A percentile compares a stretch with the other conserved stretches of the same genome.
Conservation (phyloP, 2,329 filamentous ascomycete species). For the Monilinia laxa region DNA sequence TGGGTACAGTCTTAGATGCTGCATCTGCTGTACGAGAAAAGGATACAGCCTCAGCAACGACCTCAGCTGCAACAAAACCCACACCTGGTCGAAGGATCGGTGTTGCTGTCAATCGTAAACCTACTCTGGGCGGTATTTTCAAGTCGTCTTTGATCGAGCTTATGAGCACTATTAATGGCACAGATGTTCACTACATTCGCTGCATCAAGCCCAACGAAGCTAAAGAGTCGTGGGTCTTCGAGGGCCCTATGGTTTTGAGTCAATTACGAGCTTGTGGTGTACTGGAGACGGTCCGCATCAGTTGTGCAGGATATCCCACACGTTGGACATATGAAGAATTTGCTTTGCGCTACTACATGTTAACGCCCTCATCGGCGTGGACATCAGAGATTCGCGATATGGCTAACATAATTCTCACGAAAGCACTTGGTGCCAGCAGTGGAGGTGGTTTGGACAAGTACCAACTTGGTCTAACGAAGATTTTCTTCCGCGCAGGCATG, state of each 20-base stretch:
- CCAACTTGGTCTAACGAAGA: constrained; percentile 95
- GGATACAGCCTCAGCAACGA: constrained; percentile 61
- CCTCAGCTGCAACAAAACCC: constrained; percentile 73
- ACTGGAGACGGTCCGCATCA: constrained; percentile 95
- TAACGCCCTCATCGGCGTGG: constrained; percentile 86
- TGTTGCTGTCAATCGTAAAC: constrained; percentile 91
- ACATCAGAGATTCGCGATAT: constrained; percentile 91
- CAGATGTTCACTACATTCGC: constrained; percentile 97
- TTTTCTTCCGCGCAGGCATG: constrained; percentile 99
- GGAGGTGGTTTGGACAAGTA: constrained; percentile 85
- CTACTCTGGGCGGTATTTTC: constrained; percentile 96
- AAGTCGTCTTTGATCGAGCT: constrained; percentile 97
- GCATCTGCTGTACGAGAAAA: constrained; percentile 88
- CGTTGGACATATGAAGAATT: constrained; percentile 99
- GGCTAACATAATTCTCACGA: constrained; percentile 87
- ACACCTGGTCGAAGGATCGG: constrained; percentile 82
- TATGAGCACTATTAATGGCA: constrained; percentile 96
- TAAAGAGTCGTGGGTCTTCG: constrained; percentile 96
- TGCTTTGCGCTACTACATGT: constrained; percentile 95
- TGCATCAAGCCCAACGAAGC: constrained; percentile 99
- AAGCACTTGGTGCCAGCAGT: constrained; percentile 77
- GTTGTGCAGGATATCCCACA: constrained; percentile 94
- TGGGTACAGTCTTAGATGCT: constrained; percentile 79
- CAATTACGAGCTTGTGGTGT: constrained; percentile 98
- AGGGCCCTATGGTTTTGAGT: constrained; percentile 97